These are phyloP conservation scores for Xylogone sp. DNA, from an alignment of 2,329 filamentous ascomycete species.

Conservation along the genomic window DNA sequence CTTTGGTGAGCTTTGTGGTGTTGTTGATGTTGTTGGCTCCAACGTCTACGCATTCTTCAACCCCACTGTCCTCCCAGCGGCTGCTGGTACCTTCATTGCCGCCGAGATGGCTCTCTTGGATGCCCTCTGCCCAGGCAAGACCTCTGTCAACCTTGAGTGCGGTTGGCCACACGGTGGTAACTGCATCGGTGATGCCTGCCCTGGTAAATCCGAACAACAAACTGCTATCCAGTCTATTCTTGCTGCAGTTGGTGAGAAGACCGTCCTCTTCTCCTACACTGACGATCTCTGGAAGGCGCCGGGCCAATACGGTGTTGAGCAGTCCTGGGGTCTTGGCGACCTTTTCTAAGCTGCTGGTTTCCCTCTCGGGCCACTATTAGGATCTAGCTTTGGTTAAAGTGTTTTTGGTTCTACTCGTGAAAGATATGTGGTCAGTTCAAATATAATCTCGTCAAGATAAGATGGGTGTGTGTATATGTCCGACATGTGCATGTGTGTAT, in stretches of 20 bases:
- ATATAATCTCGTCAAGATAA: neutral
- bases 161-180: constrained; percentile 77
- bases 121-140: constrained; percentile 66
- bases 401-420: too few relatives aligned
- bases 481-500: neutral
- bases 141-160: constrained; percentile 80
- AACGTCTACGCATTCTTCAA: constrained; percentile 98
- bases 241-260: constrained; percentile 59
- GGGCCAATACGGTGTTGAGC: constrained; percentile 70
- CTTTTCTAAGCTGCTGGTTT: constrained; percentile 10
- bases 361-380: too few relatives aligned
- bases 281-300: constrained; percentile 80
- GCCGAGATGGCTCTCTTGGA: constrained; percentile 69
- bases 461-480: neutral
- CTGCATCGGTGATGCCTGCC: constrained; percentile 69
- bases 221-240: constrained; percentile 70
- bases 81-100: constrained; percentile 72
- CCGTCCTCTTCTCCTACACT: constrained; percentile 77
- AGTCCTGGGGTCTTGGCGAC: constrained; percentile 62
- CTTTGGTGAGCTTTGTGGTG: constrained; percentile 60
- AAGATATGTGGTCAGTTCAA: neutral
- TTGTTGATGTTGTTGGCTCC: constrained; percentile 74
- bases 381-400: too few relatives aligned
- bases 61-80: constrained; percentile 51
- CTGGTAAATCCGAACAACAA: constrained; percentile 64